Percentiles rank a stretch among this genome's conserved stretches.
Conservation (phyloP, 1,139 yeast genomes). For the Taphrina confusa region DNA sequence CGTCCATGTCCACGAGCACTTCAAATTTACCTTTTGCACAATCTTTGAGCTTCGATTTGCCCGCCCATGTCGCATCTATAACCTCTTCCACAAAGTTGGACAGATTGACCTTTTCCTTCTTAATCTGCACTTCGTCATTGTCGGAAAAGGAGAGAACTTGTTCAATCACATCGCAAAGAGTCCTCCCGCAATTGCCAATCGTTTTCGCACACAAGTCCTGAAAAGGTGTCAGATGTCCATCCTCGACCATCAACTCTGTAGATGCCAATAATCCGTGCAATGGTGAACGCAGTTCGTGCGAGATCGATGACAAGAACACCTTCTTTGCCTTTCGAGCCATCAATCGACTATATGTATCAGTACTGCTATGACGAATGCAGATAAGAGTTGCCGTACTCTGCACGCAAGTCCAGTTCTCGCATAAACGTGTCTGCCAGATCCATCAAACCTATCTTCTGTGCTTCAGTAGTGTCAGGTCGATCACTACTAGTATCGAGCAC, state of each 20-base stretch:
- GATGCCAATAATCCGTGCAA: slow-evolving; percentile 20
- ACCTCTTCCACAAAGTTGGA: slow-evolving; percentile 3
- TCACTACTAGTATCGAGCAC: slow-evolving; percentile 14
- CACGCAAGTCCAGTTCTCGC: slow-evolving; percentile 15
- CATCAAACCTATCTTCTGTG: neutral
- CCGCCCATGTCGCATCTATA: slow-evolving; percentile 22
- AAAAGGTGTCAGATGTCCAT: slow-evolving; percentile 8
- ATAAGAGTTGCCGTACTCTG: neutral
- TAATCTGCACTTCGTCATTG: neutral
- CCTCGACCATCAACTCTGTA: neutral
- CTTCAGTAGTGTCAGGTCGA: neutral
- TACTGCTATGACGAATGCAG: neutral
- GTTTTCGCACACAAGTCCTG: slow-evolving; percentile 15
- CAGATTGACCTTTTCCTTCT: slow-evolving; percentile 1
- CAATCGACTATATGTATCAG: neutral
- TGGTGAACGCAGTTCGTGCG: slow-evolving; percentile 33
- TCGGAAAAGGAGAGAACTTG: slow-evolving; percentile 5
- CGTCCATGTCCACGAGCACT: slow-evolving; percentile 18
- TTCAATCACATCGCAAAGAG: slow-evolving; percentile 24
- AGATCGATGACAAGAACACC: slow-evolving; percentile 24
- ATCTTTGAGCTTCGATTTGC: neutral
- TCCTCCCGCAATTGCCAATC: slow-evolving; percentile 19
- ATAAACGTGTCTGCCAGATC: slow-evolving; percentile 18
- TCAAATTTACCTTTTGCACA: neutral
- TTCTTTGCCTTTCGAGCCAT: slow-evolving; percentile 11